phyloP scores from a whole-genome alignment of 1,139 yeast genomes.

The Yamadazyma aaseri region DNA sequence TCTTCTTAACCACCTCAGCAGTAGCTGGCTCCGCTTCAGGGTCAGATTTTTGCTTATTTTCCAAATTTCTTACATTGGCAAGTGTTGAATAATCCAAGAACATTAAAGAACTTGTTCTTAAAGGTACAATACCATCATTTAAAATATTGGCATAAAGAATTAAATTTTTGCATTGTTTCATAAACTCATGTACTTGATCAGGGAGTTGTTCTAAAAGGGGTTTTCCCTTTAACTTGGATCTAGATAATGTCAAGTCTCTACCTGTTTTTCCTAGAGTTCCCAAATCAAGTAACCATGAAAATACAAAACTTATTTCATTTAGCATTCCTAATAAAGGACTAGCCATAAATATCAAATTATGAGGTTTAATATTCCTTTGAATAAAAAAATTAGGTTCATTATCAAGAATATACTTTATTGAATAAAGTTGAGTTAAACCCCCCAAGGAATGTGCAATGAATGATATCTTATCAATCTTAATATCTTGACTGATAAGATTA shows the following conservation, averaged over 20 bases:
- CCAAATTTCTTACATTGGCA: constrained; percentile 33
- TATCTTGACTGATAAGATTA: constrained; percentile 23
- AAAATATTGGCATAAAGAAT: constrained; percentile 78
- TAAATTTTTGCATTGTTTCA: constrained; percentile 62
- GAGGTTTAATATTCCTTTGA: constrained; percentile 51
- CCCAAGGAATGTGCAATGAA: constrained; percentile 93
- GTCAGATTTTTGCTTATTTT: constrained; percentile 15
- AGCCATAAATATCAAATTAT: constrained; percentile 79
- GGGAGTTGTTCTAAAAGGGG: constrained; percentile 78
- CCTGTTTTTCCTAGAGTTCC: constrained; percentile 95
- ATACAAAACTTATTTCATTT: constrained; percentile 82
- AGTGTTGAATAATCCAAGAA: constrained; percentile 47
- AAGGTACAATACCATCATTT: constrained; percentile 93
- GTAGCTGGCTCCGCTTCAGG: constrained; percentile 15
- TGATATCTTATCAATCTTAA: constrained; percentile 59
- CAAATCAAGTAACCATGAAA: constrained; percentile 77
- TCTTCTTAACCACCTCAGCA: constrained; percentile 7
- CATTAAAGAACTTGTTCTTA: constrained; percentile 56
- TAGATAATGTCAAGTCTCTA: constrained; percentile 72
- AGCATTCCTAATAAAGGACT: constrained; percentile 83
- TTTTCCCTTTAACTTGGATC: constrained; percentile 26
- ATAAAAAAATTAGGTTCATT: constrained; percentile 55
- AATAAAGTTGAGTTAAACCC: constrained; percentile 86
- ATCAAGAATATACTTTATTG: constrained; percentile 72
- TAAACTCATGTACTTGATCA: constrained; percentile 70